A percentile compares a stretch with the other conserved stretches of the same genome.
Conservation (phyloP, 768 basidiomycete species). For the Pleurotus ostreatus region DNA sequence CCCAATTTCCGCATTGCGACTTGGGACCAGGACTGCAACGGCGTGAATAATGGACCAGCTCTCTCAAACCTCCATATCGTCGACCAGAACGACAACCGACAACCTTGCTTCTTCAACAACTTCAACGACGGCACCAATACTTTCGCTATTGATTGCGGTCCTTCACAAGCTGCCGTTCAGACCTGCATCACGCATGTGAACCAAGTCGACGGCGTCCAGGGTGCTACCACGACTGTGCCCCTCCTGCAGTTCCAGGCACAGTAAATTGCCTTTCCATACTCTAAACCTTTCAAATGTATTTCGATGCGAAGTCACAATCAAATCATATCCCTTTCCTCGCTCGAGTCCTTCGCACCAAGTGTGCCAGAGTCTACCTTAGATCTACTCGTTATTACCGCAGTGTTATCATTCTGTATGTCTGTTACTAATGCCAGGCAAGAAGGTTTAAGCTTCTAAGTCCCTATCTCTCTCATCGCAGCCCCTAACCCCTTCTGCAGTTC, state of each 20-base stretch:
- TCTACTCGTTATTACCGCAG: no score
- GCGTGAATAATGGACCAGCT: neutral
- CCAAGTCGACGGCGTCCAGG: neutral
- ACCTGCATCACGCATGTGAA: neutral
- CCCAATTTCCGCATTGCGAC: neutral
- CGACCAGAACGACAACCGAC: neutral
- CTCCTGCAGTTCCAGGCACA: neutral
- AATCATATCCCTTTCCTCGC: no score
- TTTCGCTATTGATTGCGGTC: neutral
- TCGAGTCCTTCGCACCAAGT: no score
- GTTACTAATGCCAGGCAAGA: no score
- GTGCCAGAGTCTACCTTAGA: no score
- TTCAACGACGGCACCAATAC: neutral
- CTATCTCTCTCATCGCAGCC: no score
- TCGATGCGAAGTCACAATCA: no score
- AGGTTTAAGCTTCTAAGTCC: no score
- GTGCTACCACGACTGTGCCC: neutral
- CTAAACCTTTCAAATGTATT: no score
- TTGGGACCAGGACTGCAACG: constrained; percentile 2
- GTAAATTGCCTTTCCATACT: no score
- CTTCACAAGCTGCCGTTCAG: neutral
- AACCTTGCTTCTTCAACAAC: constrained; percentile 2
- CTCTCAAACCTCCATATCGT: neutral
- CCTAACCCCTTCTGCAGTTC: no score
- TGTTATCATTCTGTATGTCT: no score